These are phyloP conservation scores for Pseudopyricularia cyperi DNA, from an alignment of 2,329 filamentous ascomycete genomes.

Conservation along the genomic window DNA sequence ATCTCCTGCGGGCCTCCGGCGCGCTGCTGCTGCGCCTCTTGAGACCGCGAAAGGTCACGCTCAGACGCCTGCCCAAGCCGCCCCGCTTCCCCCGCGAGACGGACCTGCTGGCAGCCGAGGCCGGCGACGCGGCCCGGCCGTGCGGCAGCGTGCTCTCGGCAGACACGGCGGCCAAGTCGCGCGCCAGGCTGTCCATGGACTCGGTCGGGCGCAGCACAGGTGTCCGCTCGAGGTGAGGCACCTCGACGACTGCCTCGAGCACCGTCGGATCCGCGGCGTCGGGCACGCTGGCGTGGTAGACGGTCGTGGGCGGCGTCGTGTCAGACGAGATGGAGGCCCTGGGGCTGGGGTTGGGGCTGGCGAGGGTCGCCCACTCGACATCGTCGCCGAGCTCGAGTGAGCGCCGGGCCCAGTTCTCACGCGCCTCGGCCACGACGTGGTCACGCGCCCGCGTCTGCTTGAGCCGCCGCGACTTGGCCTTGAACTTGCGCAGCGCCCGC, in stretches of 20 bases:
- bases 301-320: not conserved
- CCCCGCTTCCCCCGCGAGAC: not conserved
- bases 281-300: not conserved
- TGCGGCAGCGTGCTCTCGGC: not conserved
- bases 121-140: not conserved
- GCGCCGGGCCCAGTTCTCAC: constrained; percentile 1
- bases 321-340: not conserved
- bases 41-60: not conserved
- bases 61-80: not conserved
- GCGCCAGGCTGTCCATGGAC: not conserved
- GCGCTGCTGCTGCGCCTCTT: not conserved
- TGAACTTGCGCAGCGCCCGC: constrained; percentile 1
- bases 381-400: not conserved
- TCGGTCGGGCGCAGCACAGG: not conserved
- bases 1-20: not conserved
- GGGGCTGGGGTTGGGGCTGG: not conserved
- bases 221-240: not conserved
- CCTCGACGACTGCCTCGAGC: not conserved
- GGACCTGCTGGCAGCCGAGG: not conserved
- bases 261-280: not conserved
- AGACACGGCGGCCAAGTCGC: not conserved
- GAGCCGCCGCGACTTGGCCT: not conserved
- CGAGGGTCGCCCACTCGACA: not conserved
- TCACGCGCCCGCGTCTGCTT: not conserved
- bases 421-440: constrained; percentile 2